A percentile compares a stretch with the other conserved stretches of the same genome.
These are phyloP conservation scores for Cryptosporidium sp. DNA, from an alignment of 169 alveolate species.

Conservation along the genomic window DNA sequence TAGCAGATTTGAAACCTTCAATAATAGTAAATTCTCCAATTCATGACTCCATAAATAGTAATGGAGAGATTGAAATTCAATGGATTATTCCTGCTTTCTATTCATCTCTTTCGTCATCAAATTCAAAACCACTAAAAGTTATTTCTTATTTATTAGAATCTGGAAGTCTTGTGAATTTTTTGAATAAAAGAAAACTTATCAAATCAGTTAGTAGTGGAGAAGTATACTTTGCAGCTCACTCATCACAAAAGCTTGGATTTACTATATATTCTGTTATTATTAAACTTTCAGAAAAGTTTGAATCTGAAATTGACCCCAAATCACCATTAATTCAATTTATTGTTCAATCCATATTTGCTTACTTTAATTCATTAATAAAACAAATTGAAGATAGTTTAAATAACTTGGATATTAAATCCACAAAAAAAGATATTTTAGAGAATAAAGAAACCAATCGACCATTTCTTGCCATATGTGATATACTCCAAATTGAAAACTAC, in stretches of 20 bases:
- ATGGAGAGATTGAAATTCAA: slow-evolving; percentile 64
- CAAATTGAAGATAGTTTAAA: slow-evolving; percentile 31
- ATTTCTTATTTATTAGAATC: slow-evolving; percentile 52
- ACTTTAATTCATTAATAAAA: slow-evolving; percentile 24
- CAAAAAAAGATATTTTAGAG: not conserved
- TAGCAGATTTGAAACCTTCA: slow-evolving; percentile 29
- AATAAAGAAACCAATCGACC: not conserved
- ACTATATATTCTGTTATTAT: slow-evolving; percentile 45
- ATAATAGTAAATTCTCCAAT: slow-evolving; percentile 28
- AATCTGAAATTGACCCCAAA: slow-evolving; percentile 19
- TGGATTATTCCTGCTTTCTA: slow-evolving; percentile 62
- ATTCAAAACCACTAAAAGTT: slow-evolving; percentile 54
- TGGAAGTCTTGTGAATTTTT: slow-evolving; percentile 34
- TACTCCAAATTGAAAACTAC: slow-evolving; percentile 39
- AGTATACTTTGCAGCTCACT: slow-evolving; percentile 69
- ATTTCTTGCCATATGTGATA: slow-evolving; percentile 26
- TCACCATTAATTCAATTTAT: slow-evolving; percentile 61
- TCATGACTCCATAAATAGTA: not conserved
- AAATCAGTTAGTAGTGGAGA: slow-evolving; percentile 59
- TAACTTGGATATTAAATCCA: not conserved
- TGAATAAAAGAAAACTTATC: slow-evolving; percentile 40
- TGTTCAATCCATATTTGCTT: slow-evolving; percentile 52
- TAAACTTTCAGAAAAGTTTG: slow-evolving; percentile 29
- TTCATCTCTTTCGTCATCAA: slow-evolving; percentile 54
- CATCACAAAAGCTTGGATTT: slow-evolving; percentile 67